Evolutionary conservation across 2,329 filamentous ascomycete genomes (phyloP), one percentile per base, ranked within the genome.

Genomic region (Nemania diffusa): DNA sequence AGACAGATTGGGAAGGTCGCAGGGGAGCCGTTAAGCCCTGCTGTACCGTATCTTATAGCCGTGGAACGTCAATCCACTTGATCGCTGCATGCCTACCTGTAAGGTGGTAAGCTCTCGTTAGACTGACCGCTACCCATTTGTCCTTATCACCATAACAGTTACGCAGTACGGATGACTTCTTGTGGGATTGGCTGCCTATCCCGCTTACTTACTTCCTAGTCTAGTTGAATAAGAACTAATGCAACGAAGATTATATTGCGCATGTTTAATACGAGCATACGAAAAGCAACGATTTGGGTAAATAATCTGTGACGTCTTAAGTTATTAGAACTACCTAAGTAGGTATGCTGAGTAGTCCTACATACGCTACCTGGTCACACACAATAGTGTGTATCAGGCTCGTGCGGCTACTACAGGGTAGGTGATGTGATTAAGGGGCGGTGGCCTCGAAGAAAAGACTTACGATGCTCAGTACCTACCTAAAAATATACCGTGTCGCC

Each of bases 1-100:
- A 56, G 50, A 60, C 65, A 6, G 27, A 64, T 64, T 26, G n/a
- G 65, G 65, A 67, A 67, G 65, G 65, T 67, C 56, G 52, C 32
- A 60, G 50, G 29, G 26, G 26, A 29, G 22, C 11, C 40, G 24
- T 40, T 50, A 55, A 55, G 20, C 13, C 5, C 20, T 50, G 24
- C 13, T 13, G 20, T 53, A 22, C 26, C 15, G 26, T n/a, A 29
- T 57, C 55, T 34, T 17, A 53, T n/a, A 37, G 17, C 26, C 42
- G 22, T 52, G 48, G 37, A 34, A 48, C 26, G 27, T 26, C 48
- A 53, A 34, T 50, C 56, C 53, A 27, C 55, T 59, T 37, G 52
- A 34, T 17, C 32, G 17, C 22, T 24, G 27, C 37, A 34, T 55
- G 29, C 20, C 6, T 53, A 7, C 13, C 15, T 22, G 20, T 50